Conservation (phyloP, 2,329 filamentous ascomycete species). For the Monilinia aucupariae region DNA sequence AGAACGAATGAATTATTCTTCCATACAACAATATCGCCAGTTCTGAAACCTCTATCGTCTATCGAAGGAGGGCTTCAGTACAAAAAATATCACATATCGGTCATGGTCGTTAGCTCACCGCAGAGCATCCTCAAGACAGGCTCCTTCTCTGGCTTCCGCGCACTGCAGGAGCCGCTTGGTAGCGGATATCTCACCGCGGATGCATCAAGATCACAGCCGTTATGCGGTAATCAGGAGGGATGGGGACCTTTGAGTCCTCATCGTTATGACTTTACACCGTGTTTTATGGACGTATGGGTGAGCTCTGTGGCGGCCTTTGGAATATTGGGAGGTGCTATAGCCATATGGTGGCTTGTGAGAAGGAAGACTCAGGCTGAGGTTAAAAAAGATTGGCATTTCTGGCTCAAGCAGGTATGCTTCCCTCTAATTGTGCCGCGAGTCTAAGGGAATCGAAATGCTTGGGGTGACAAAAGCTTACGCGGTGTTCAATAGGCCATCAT, state of each 20-base stretch:
- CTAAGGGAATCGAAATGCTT: constrained; percentile 15
- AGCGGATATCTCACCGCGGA: constrained; percentile 53
- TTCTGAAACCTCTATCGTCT: constrained; percentile 21
- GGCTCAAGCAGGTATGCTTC: constrained; percentile 72
- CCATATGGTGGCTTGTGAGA: constrained; percentile 72
- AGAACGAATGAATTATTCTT: constrained; percentile 14
- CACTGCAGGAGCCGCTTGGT: constrained; percentile 45
- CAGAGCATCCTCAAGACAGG: constrained; percentile 41
- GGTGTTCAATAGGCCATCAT: constrained; percentile 46
- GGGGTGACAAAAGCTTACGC: constrained; percentile 14
- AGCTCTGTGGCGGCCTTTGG: constrained; percentile 73
- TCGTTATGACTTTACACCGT: constrained; percentile 93
- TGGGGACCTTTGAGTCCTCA: constrained; percentile 89
- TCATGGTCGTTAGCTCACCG: constrained; percentile 23
- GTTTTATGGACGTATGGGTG: constrained; percentile 92
- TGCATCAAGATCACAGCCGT: constrained; percentile 48
- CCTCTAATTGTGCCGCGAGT: constrained; percentile 17
- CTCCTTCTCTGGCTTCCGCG: constrained; percentile 55
- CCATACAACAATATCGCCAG: constrained; percentile 8
- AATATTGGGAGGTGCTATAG: constrained; percentile 67
- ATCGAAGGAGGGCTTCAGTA: constrained; percentile 18
- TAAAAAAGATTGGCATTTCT: constrained; percentile 86
- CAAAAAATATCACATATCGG: constrained; percentile 17
- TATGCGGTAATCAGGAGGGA: constrained; percentile 86
- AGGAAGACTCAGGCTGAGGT: constrained; percentile 63